A percentile compares a stretch with the other conserved stretches of the same genome.
phyloP scores from a whole-genome alignment of 352 stramenopile genomes.

The Plasmopara viticola region DNA sequence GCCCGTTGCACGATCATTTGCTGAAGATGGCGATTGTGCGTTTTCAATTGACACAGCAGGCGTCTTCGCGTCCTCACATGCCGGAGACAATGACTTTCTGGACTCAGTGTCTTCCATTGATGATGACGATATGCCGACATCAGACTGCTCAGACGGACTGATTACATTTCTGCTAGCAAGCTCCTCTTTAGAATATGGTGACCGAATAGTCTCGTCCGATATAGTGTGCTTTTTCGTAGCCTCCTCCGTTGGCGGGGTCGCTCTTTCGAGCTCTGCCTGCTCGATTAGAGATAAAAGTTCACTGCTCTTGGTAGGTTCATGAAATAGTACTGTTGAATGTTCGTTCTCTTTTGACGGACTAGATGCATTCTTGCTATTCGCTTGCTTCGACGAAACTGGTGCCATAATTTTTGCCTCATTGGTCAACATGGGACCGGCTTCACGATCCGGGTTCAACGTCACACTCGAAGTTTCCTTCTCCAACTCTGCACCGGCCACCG shows the following conservation, averaged over 20 bases:
- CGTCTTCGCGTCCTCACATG: constrained; percentile 4
- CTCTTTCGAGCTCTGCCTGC: not conserved
- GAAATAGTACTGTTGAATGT: not conserved
- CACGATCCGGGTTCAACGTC: constrained; percentile 7
- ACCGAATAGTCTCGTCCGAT: not conserved
- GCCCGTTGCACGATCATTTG: not conserved
- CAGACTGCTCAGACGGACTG: not conserved
- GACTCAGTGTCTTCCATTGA: constrained; percentile 1
- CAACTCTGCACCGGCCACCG: constrained; percentile 38
- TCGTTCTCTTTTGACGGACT: constrained; percentile 10
- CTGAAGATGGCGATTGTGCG: constrained; percentile 1
- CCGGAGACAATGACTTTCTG: constrained; percentile 1
- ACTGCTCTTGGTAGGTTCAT: not conserved
- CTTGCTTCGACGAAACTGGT: constrained; percentile 4
- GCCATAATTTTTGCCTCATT: not conserved
- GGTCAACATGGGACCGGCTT: constrained; percentile 3
- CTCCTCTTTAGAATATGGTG: not conserved
- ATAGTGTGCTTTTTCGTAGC: not conserved
- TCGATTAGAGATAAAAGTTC: constrained; percentile 1
- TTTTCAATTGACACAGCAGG: not conserved
- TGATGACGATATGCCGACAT: not conserved
- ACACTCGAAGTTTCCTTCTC: constrained; percentile 17
- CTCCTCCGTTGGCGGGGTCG: constrained; percentile 1
- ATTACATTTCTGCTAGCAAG: not conserved
- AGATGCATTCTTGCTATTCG: constrained; percentile 3